Evolutionary conservation across 495 filamentous ascomycete genomes (phyloP).

Genomic region (Penicillium cinerascens): DNA sequence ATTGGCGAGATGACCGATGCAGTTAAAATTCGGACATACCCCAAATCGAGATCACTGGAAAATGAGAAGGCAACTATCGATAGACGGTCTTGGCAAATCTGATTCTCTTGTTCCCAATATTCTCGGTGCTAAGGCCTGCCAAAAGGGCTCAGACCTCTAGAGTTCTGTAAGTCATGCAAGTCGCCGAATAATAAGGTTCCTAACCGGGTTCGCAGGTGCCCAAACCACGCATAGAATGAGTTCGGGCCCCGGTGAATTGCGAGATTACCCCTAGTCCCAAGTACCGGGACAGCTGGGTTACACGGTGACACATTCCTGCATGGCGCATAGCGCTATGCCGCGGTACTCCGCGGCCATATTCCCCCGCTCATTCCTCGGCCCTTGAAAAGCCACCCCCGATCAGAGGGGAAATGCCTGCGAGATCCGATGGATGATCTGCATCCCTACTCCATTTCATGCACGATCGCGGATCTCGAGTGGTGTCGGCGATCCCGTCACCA

Average conservation of each 20-base stretch:
- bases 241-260: not conserved
- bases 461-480: constrained; percentile 21
- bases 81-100: not conserved
- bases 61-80: not conserved
- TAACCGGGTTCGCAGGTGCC: not conserved
- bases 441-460: constrained; percentile 29
- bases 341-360: constrained; percentile 10
- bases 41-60: not conserved
- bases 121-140: no score
- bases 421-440: constrained; percentile 35
- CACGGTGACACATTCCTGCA: constrained; percentile 22
- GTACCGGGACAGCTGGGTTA: constrained; percentile 15
- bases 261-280: constrained; percentile 4
- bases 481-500: constrained; percentile 14
- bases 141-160: not conserved
- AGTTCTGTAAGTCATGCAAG: not conserved
- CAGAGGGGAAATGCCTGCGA: constrained; percentile 1
- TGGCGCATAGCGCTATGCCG: constrained; percentile 6
- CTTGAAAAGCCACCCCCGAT: not conserved
- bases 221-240: not conserved
- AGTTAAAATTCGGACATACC: constrained; percentile 9
- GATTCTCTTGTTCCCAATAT: not conserved
- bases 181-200: not conserved
- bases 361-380: constrained; percentile 12
- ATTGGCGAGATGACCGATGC: constrained; percentile 6